These are phyloP conservation scores for Tolypocladium endophyticum DNA, from an alignment of 2,329 filamentous ascomycete species.

Conservation along the genomic window DNA sequence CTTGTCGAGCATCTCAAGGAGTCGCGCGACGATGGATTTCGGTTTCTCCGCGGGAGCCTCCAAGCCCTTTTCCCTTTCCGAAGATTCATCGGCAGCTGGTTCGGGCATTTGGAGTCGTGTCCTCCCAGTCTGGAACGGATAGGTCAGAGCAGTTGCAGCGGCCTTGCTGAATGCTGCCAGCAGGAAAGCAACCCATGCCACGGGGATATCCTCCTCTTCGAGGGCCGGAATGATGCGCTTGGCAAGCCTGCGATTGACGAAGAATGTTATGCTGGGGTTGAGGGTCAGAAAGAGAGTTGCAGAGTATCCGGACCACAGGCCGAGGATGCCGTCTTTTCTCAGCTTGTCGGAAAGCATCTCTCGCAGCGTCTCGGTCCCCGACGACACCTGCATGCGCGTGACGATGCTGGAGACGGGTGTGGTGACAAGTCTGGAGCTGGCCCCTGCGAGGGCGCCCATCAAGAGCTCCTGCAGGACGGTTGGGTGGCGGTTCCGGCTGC, in stretches of 20 bases:
- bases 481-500: constrained; percentile 32
- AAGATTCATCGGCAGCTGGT: constrained; percentile 5
- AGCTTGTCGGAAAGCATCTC: constrained; percentile 56
- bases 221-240: constrained; percentile 42
- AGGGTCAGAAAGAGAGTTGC: constrained; percentile 70
- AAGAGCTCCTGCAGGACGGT: constrained; percentile 61
- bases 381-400: constrained; percentile 66
- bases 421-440: constrained; percentile 63
- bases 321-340: constrained; percentile 57
- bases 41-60: neutral
- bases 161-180: constrained; percentile 70
- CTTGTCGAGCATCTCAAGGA: constrained; percentile 16
- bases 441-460: constrained; percentile 64
- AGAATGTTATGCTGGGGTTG: constrained; percentile 80
- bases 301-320: constrained; percentile 84
- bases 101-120: constrained; percentile 58
- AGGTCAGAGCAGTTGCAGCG: constrained; percentile 64
- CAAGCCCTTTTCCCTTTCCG: constrained; percentile 5
- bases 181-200: constrained; percentile 31
- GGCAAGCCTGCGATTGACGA: constrained; percentile 65
- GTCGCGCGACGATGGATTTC: constrained; percentile 4
- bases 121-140: constrained; percentile 81
- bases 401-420: constrained; percentile 77
- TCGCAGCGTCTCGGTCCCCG: constrained; percentile 29
- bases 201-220: constrained; percentile 28